Evolutionary conservation across 768 basidiomycete species (phyloP).

Genomic region (Lactarius akahatsu): DNA sequence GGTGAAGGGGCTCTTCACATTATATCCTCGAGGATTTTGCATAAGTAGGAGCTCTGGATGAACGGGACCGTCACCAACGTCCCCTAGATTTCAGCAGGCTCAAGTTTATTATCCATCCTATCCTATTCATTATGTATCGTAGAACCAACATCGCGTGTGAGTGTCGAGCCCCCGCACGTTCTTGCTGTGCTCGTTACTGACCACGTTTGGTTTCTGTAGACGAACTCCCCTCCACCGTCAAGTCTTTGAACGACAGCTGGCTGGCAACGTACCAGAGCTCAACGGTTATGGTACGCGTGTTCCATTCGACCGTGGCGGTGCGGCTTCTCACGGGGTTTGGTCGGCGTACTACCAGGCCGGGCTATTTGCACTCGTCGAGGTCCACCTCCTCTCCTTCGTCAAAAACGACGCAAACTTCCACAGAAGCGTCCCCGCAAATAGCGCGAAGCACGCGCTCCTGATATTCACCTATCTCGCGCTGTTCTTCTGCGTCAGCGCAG

Average conservation of each 20-base stretch:
- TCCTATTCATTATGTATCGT: slow-evolving; percentile 12
- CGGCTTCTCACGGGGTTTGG: not conserved
- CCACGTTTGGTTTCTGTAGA: slow-evolving; percentile 14
- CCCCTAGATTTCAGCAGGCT: not conserved
- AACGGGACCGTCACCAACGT: not conserved
- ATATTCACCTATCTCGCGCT: slow-evolving; percentile 28
- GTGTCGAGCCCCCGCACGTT: slow-evolving; percentile 1
- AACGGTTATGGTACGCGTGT: slow-evolving; percentile 15
- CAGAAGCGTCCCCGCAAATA: not conserved
- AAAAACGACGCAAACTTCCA: slow-evolving; percentile 10
- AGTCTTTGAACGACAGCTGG: slow-evolving; percentile 27
- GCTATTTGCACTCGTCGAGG: slow-evolving; percentile 21
- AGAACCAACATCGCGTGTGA: slow-evolving; percentile 26
- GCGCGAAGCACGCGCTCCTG: slow-evolving; percentile 17
- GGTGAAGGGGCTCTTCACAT: slow-evolving; percentile 6
- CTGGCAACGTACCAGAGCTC: slow-evolving; percentile 26
- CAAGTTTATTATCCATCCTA: not conserved
- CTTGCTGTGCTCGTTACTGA: not conserved
- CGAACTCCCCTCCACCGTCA: slow-evolving; percentile 27
- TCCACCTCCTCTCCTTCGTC: slow-evolving; percentile 23
- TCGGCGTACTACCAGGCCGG: slow-evolving; percentile 11
- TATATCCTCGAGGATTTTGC: slow-evolving; percentile 8
- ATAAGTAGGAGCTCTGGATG: slow-evolving; percentile 11
- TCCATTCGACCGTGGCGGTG: not conserved
- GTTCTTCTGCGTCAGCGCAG: slow-evolving; percentile 26